phyloP scores from a whole-genome alignment of 139 green algal genomes.

The Closterium sp. region DNA sequence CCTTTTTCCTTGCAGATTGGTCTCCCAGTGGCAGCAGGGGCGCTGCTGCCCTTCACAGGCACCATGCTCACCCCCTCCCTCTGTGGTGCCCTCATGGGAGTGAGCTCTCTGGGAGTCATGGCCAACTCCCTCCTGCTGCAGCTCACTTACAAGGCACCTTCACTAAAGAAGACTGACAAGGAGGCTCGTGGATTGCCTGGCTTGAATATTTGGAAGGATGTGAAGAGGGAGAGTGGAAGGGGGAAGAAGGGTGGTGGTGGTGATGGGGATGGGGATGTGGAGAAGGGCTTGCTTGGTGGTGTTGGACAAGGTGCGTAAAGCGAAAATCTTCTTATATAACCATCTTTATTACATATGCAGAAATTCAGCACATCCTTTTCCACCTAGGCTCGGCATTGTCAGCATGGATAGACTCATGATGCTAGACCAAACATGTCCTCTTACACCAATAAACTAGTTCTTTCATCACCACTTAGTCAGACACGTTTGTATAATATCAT shows the following conservation, averaged over 20 bases:
- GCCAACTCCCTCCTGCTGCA: constrained; percentile 81
- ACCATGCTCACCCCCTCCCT: constrained; percentile 79
- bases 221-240: neutral
- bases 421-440: too few relatives aligned
- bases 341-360: too few relatives aligned
- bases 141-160: constrained; percentile 7
- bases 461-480: too few relatives aligned
- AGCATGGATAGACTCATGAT: too few relatives aligned
- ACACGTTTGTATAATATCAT: too few relatives aligned
- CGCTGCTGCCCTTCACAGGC: constrained; percentile 72
- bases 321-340: too few relatives aligned
- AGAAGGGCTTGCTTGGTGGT: neutral
- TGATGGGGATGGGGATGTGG: neutral
- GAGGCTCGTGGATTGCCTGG: neutral
- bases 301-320: neutral
- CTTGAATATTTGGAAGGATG: neutral
- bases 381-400: too few relatives aligned
- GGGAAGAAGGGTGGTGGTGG: neutral
- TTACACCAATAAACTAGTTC: too few relatives aligned
- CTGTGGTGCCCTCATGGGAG: constrained; percentile 86
- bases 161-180: neutral
- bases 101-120: constrained; percentile 85
- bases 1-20: constrained; percentile 68
- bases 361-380: too few relatives aligned
- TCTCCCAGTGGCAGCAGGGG: constrained; percentile 86